These are phyloP conservation scores for Sarcodon sp. DNA, from an alignment of 768 basidiomycete species.

Conservation along the genomic window DNA sequence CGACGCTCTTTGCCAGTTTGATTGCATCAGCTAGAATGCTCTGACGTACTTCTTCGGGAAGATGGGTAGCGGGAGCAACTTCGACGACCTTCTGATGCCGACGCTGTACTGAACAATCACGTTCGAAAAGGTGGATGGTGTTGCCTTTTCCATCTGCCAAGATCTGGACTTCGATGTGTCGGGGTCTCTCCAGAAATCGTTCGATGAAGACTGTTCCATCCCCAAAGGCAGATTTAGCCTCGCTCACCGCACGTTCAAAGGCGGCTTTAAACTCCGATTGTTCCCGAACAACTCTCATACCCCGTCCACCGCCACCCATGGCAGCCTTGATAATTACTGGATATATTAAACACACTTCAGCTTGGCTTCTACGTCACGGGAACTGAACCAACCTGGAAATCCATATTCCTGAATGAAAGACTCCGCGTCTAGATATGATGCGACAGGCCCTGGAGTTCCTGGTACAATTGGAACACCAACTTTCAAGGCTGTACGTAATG, in stretches of 20 bases:
- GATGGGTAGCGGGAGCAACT: conserved; percentile 91
- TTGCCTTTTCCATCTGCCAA: conserved; percentile 88
- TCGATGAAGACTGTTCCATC: conserved; percentile 99
- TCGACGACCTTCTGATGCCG: conserved; percentile 99
- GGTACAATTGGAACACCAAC: conserved; percentile 94
- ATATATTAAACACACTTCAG: conserved; percentile 1
- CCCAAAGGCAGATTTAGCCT: conserved; percentile 94
- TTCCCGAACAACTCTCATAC: conserved; percentile 97
- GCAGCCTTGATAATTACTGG: conserved; percentile 98
- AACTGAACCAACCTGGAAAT: conserved; percentile 56
- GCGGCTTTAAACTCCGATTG: conserved; percentile 81
- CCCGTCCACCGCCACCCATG: conserved; percentile 97
- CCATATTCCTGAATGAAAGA: conserved; percentile 92
- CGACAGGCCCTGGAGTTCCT: conserved; percentile 94
- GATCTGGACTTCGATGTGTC: conserved; percentile 96
- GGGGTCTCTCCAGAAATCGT: conserved; percentile 90
- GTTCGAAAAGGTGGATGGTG: conserved; percentile 95
- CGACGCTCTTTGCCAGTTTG: conserved; percentile 86
- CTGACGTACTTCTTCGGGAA: conserved; percentile 83
- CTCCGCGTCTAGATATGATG: conserved; percentile 62
- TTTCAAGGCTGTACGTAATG: conserved; percentile 51
- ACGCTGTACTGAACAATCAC: conserved; percentile 97
- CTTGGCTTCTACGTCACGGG: conserved; percentile 1
- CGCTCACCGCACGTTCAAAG: conserved; percentile 87
- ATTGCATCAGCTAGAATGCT: conserved; percentile 86